Base-by-base conservation (phyloP, 2,329 filamentous ascomycete species). In the Reticulascus tulasneorum region DNA sequence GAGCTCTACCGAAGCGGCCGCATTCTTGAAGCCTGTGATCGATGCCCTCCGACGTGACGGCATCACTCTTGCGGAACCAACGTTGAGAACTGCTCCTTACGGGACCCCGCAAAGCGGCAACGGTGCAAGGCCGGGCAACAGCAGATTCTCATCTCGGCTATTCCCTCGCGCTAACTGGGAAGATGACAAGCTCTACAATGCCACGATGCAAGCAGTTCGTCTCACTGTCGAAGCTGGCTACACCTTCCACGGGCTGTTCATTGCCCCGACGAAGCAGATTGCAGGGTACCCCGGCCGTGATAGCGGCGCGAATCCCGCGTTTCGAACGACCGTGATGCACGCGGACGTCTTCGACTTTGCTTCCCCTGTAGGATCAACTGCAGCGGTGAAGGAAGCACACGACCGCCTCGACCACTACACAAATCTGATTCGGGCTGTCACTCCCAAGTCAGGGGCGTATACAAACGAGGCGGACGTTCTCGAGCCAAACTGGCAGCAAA, bases 311-410 rank as follows among this genome's bases (percentile, higher is more conserved):
- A 64, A 65, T 40, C 63, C 65, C 1, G 61, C 61, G 2, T 69
- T 65, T 59, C 53, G 65, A 19, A 54, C 58, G 16, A 53, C 63
- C 9, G 40, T 59, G n/a, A 48, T 52, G n/a, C 61, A 64, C 33
- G 40, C 64, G n/a, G n/a, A n/a, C n/a, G n/a, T n/a, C n/a, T n/a
- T n/a, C n/a, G n/a, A n/a, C n/a, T n/a, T n/a, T n/a, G n/a, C n/a
- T n/a, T n/a, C n/a, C n/a, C n/a, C n/a, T n/a, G n/a, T n/a, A n/a
- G n/a, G n/a, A n/a, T n/a, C n/a, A n/a, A n/a, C n/a, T n/a, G n/a
- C n/a, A n/a, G n/a, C n/a, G n/a, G n/a, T n/a, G n/a, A n/a, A n/a
- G n/a, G n/a, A n/a, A n/a, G n/a, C n/a, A n/a, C n/a, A n/a, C n/a
- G n/a, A n/a, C n/a, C n/a, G n/a, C n/a, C n/a, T n/a, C n/a, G n/a